Evolutionary conservation across 1,284 basidiomycete genomes (phyloP), one percentile per base, ranked within the genome.

Genomic region (Ustilago hordei): DNA sequence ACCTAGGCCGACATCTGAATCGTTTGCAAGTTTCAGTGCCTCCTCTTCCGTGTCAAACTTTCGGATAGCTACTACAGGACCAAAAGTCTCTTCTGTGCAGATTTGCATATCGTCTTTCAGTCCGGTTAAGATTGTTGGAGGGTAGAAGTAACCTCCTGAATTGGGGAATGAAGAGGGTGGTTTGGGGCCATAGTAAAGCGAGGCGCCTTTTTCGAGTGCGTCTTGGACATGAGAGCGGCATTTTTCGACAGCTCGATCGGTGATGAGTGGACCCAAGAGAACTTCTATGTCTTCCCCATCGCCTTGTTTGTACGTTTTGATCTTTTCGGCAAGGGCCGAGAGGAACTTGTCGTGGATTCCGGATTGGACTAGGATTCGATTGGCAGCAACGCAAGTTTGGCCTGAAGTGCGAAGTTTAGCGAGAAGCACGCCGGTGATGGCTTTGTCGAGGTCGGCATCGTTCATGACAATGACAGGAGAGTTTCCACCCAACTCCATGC

Each of bases 401-500:
- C 78, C 78, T 11, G 58, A 36, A 4, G 76, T 81, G 3, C 76
- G 52, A 13, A 72, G 50, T 48, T 79, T 78, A 31, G 67, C 67
- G 32, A 79, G 52, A n/a, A 75, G 45, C 2, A 78, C 64, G 17
- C 74, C 75, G 11, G 59, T 32, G 52, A 79, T 65, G 15, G 86
- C 85, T 54, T 85, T 75, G 15, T 85, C 83, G 19, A 87, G 63
- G 81, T 92, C 89, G 0, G 91, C 91, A 78, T 93, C 92, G 68
- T 92, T 88, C 70, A 91, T 92, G 70, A 93, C 88, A 84, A 88
- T 92, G 84, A 91, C 93, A 28, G 94, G 93, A 69, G 91, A 92
- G 90, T 97, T 98, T 41, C 95, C 95, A 43, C 95, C 95, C 55
- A 98, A 90, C 88, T 98, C 95, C 80, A 97, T 91, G 4, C 94